Percentiles rank a stretch among this genome's conserved stretches.
Conservation (phyloP, 2,329 filamentous ascomycete genomes). For the Grosmannia serpens region DNA sequence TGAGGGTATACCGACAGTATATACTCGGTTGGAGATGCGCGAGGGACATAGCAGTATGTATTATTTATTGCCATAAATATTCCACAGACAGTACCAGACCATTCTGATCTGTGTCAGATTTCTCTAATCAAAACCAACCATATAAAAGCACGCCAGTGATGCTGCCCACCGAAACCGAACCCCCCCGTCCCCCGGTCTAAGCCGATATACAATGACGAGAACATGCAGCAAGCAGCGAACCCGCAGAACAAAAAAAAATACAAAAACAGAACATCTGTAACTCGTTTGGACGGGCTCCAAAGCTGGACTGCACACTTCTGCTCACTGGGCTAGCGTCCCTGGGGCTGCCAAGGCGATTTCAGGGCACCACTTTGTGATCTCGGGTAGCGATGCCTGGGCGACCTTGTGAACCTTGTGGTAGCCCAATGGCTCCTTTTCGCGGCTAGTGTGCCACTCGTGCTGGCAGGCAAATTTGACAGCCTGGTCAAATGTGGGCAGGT, state of each 20-base stretch:
- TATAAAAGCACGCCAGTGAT: neutral
- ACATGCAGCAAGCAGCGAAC: neutral
- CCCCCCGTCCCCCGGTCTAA: neutral
- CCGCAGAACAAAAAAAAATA: no score
- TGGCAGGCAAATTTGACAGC: constrained; percentile 14
- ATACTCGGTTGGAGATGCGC: no score
- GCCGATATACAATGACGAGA: neutral
- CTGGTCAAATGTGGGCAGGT: constrained; percentile 10
- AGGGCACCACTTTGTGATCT: constrained; percentile 15
- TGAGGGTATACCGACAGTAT: no score
- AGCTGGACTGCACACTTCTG: neutral
- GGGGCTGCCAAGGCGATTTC: constrained; percentile 14
- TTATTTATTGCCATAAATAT: neutral
- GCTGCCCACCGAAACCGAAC: neutral
- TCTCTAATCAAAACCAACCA: neutral
- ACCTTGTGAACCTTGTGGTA: constrained; percentile 16
- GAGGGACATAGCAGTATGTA: neutral
- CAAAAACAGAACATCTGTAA: neutral
- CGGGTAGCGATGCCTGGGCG: constrained; percentile 4
- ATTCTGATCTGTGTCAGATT: neutral
- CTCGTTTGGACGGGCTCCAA: no score
- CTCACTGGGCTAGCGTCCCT: constrained; percentile 7
- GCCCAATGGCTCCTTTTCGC: constrained; percentile 13
- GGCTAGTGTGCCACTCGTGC: constrained; percentile 13
- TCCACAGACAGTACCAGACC: neutral